These are phyloP conservation scores for Gaillardinia entomophila DNA, from an alignment of 805 yeast genomes.

Conservation along the genomic window DNA sequence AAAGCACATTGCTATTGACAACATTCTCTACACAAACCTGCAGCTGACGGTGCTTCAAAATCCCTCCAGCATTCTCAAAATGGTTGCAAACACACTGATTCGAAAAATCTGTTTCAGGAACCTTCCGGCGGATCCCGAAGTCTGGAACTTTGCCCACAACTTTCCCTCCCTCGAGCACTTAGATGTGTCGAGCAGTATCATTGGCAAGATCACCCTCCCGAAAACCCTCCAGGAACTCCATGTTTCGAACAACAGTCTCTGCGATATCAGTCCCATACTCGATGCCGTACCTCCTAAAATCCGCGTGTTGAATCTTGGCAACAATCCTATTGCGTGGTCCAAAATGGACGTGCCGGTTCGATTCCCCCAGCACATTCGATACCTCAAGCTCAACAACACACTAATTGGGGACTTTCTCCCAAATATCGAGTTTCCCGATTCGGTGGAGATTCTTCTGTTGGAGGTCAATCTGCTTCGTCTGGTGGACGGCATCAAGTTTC, in stretches of 20 bases:
- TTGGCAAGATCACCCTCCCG: background rate
- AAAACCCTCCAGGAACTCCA: background rate
- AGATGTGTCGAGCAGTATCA: background rate
- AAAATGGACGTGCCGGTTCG: background rate
- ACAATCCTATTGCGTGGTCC: conserved; percentile 15
- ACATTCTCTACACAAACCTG: too few species aligned
- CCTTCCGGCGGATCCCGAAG: background rate
- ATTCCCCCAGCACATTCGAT: conserved; percentile 8
- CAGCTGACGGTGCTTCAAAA: too few species aligned
- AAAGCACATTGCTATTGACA: background rate
- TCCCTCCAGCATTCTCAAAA: background rate
- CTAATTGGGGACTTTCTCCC: conserved; percentile 6
- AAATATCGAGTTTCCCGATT: conserved; percentile 9
- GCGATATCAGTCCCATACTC: background rate
- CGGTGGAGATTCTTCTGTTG: conserved; percentile 7
- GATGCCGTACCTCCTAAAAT: conserved; percentile 3
- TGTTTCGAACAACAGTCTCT: conserved; percentile 5
- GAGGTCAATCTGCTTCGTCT: conserved; percentile 13
- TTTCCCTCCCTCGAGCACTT: background rate
- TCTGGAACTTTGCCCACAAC: background rate
- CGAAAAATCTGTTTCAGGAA: too few species aligned
- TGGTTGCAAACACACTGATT: too few species aligned
- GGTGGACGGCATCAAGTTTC: conserved; percentile 11
- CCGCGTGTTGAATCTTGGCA: conserved; percentile 7
- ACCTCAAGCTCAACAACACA: conserved; percentile 11